Evolutionary conservation across 257 asterid species (phyloP), one percentile per base, ranked within the genome.

Genomic region (Asclepias syriaca): DNA sequence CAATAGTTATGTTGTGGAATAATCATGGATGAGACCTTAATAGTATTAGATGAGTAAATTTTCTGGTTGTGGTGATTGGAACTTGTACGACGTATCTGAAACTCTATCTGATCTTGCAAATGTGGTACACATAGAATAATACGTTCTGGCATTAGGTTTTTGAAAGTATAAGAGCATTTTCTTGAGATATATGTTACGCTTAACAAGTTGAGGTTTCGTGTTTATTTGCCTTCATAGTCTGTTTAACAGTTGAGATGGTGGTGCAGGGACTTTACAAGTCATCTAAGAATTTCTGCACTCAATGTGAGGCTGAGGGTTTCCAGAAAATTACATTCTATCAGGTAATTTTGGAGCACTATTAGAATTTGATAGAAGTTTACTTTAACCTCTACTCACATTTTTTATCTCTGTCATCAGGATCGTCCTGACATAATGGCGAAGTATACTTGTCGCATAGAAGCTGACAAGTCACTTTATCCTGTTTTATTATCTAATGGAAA

Each of bases 271-370:
- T 95, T 73, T 95, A 90, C 82, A 90, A 86, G 87, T 79, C 99
- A 72, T 87, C 99, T 14, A 89, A 91, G 69, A 95, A 95, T 81
- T 95, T 92, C 83, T 95, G 98, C 84, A 95, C 99, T 37, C 97
- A 92, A 83, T 95, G 99, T 81, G 99, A 95, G 79, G 97, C 98
- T 13, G 98, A 95, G 77, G 98, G 99, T 70, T 95, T 95, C 78
- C 89, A 92, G 56, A 92, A 92, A 81, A 95, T 95, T 70, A 95
- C 98, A 45, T 95, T 82, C 80, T 95, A 83, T 84, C 98, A 92
- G 95, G 99, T 95, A 58, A 71, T 32, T 40, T 63, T 39, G 57
- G 5, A 57, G 57, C 11, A 50, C 6, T 61, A 45, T 0, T 69
- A 19, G 50, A 49, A 48, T 8, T 45, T 46, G 1, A 43, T 46